Evolutionary conservation across 2,329 filamentous ascomycete species (phyloP).

Genomic region (Lachnellula subtilissima): DNA sequence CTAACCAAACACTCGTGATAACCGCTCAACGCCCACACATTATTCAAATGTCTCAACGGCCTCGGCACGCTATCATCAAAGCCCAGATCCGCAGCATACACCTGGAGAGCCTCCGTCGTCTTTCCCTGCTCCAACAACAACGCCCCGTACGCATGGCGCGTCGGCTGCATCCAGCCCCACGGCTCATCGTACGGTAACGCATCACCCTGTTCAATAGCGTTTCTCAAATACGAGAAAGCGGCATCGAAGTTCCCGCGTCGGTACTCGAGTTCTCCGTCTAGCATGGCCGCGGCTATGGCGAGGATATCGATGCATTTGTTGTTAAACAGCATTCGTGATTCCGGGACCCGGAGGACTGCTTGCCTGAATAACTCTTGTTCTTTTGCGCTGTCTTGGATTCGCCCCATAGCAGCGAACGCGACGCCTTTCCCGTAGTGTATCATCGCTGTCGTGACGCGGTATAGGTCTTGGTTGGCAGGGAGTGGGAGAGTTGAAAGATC

Average conservation of each 20-base stretch:
- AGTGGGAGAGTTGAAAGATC: constrained; percentile 55
- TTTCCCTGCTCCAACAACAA: constrained; percentile 62
- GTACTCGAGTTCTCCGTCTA: constrained; percentile 71
- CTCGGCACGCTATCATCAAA: constrained; percentile 56
- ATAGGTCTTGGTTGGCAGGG: constrained; percentile 55
- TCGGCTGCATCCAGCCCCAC: constrained; percentile 77
- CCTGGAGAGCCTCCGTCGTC: constrained; percentile 49
- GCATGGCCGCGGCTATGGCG: constrained; percentile 56
- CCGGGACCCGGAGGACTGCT: constrained; percentile 48
- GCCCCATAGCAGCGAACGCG: constrained; percentile 55
- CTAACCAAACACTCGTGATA: constrained; percentile 64
- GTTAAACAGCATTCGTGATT: constrained; percentile 62
- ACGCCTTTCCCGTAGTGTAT: constrained; percentile 64
- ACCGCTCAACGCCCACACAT: constrained; percentile 72
- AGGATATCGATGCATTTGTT: constrained; percentile 63
- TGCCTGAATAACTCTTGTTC: constrained; percentile 47
- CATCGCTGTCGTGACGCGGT: constrained; percentile 66
- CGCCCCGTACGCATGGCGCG: constrained; percentile 65
- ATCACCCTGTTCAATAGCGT: constrained; percentile 57
- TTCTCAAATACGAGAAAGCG: constrained; percentile 56
- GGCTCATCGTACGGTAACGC: constrained; percentile 66
- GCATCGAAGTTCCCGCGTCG: constrained; percentile 51
- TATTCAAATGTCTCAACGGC: constrained; percentile 62
- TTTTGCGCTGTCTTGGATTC: constrained; percentile 49
- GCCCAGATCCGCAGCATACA: constrained; percentile 60